A percentile compares a stretch with the other conserved stretches of the same genome.
phyloP scores from a whole-genome alignment of 1,139 yeast genomes.

The Kurtzmaniella quercitrusa region DNA sequence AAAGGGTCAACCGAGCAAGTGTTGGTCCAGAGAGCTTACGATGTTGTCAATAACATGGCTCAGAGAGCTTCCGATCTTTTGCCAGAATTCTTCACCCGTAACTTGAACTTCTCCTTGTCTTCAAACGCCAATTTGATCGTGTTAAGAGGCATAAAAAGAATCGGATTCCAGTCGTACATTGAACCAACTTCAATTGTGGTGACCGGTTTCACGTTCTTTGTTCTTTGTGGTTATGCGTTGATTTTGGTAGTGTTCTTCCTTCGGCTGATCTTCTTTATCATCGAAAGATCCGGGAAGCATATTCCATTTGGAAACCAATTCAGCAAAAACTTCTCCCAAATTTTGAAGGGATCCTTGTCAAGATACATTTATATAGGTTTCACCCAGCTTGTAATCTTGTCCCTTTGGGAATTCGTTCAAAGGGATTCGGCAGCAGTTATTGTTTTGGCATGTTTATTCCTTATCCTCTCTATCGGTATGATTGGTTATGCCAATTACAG shows the following conservation, averaged over 20 bases:
- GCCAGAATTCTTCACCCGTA: constrained; percentile 14
- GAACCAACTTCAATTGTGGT: constrained; percentile 72
- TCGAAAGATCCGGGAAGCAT: constrained; percentile 39
- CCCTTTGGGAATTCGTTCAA: constrained; percentile 71
- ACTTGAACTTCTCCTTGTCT: constrained; percentile 27
- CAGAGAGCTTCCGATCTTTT: constrained; percentile 3
- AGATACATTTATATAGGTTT: constrained; percentile 74
- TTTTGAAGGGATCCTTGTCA: constrained; percentile 64
- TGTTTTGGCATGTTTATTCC: constrained; percentile 61
- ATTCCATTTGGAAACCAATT: constrained; percentile 46
- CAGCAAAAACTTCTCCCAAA: constrained; percentile 48
- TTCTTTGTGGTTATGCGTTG: constrained; percentile 56
- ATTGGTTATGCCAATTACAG: constrained; percentile 59
- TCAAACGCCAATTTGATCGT: constrained; percentile 49
- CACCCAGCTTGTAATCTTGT: constrained; percentile 63
- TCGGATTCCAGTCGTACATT: constrained; percentile 62
- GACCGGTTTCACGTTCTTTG: constrained; percentile 74
- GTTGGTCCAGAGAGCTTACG: constrained; percentile 61
- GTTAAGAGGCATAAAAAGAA: constrained; percentile 70
- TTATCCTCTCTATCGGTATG: constrained; percentile 50
- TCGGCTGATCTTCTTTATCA: constrained; percentile 47
- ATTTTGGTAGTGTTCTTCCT: constrained; percentile 46
- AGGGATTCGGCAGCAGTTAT: constrained; percentile 73
- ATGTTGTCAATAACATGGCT: constrained; percentile 20
- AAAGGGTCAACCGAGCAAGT: constrained; percentile 55